Evolutionary conservation across 2,329 filamentous ascomycete genomes (phyloP).

Genomic region (Rugonectria rugulosa): DNA sequence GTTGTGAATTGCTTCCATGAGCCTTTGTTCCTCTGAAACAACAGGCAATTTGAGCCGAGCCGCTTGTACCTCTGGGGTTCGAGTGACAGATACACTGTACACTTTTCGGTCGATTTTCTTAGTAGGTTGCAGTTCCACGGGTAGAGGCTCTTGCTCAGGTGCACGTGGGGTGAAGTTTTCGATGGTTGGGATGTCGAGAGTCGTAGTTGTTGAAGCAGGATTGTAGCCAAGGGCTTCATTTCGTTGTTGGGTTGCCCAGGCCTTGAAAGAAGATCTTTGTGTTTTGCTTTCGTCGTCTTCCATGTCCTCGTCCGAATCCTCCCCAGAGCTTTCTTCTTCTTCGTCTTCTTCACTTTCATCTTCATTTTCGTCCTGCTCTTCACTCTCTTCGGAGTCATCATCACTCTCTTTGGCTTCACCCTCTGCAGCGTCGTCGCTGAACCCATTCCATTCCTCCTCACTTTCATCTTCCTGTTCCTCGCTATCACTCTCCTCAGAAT

Average conservation of each 20-base stretch:
- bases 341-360: constrained; percentile 42
- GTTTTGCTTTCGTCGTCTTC: constrained; percentile 41
- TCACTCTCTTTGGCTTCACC: constrained; percentile 40
- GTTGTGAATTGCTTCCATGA: constrained; percentile 97
- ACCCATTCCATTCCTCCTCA: constrained; percentile 67
- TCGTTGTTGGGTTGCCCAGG: constrained; percentile 87
- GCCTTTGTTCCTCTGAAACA: constrained; percentile 92
- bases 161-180: constrained; percentile 72
- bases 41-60: constrained; percentile 84
- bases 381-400: constrained; percentile 19
- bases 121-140: constrained; percentile 69
- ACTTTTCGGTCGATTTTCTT: constrained; percentile 72
- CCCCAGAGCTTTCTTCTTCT: constrained; percentile 38
- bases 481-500: constrained; percentile 27
- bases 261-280: constrained; percentile 75
- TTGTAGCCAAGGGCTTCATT: constrained; percentile 80
- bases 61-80: constrained; percentile 77
- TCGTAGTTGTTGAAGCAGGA: constrained; percentile 52
- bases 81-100: constrained; percentile 75
- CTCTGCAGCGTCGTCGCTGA: constrained; percentile 56
- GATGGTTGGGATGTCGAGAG: constrained; percentile 61
- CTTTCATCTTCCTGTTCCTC: constrained; percentile 35
- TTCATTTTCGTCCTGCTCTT: constrained; percentile 38
- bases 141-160: constrained; percentile 74
- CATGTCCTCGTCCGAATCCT: constrained; percentile 39